phyloP scores from a whole-genome alignment of 257 asterid genomes.

The Asclepias syriaca region DNA sequence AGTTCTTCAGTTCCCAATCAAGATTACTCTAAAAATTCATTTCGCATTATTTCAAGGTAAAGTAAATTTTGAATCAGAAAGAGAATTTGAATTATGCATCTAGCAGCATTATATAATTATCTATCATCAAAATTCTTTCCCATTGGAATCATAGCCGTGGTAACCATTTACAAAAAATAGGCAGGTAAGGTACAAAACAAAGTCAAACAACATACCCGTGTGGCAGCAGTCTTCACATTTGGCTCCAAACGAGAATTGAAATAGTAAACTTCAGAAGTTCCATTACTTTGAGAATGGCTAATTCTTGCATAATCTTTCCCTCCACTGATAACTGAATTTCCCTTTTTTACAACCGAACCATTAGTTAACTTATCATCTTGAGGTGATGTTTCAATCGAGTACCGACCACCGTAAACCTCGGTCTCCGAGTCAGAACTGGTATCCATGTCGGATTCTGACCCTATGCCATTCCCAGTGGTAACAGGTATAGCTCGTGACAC shows the following conservation, averaged over 20 bases:
- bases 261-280: conserved; percentile 5
- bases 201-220: conserved; percentile 36
- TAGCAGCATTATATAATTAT: neutral
- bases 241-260: conserved; percentile 17
- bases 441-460: conserved; percentile 65
- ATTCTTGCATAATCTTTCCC: conserved; percentile 11
- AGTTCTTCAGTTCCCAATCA: neutral
- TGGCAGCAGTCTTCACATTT: conserved; percentile 21
- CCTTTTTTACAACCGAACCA: conserved; percentile 24
- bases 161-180: too few relatives aligned
- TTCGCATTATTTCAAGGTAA: neutral
- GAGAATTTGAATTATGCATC: too few relatives aligned
- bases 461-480: conserved; percentile 18
- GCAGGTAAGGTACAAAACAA: neutral
- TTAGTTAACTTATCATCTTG: conserved; percentile 66
- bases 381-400: conserved; percentile 70
- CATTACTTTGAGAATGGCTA: conserved; percentile 1
- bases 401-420: conserved; percentile 45
- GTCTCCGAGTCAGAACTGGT: conserved; percentile 66
- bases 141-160: neutral
- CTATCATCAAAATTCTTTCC: neutral
- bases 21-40: neutral
- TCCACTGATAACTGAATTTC: conserved; percentile 14
- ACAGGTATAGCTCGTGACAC: conserved; percentile 24
- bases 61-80: neutral